These are phyloP conservation scores for Tripterygium wilfordii DNA, from an alignment of 177 flowering plant species.

Conservation along the genomic window DNA sequence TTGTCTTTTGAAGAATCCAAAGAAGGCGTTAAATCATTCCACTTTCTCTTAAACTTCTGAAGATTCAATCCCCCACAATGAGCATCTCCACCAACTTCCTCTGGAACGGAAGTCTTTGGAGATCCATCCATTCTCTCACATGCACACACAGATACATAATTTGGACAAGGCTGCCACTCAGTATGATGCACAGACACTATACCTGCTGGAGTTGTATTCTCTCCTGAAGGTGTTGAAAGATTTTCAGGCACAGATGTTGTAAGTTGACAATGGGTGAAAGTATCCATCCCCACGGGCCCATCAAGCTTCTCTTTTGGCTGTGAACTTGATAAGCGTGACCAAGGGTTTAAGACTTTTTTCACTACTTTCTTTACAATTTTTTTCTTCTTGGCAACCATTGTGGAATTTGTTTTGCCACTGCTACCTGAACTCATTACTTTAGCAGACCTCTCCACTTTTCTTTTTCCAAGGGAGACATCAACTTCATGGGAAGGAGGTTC, in stretches of 20 bases:
- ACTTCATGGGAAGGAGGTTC: neutral
- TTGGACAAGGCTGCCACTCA: conserved; percentile 11
- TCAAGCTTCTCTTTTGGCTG: conserved; percentile 8
- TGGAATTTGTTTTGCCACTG: conserved; percentile 5
- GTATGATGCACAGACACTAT: neutral
- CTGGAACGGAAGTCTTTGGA: neutral
- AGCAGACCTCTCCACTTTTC: conserved; percentile 4
- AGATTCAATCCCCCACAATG: neutral
- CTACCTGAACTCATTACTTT: conserved; percentile 2
- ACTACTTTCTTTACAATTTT: conserved; percentile 20
- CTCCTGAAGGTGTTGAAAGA: conserved; percentile 3
- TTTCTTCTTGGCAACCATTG: conserved; percentile 21
- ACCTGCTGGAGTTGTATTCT: neutral
- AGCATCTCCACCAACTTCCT: neutral
- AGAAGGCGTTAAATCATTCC: conserved; percentile 1
- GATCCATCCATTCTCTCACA: conserved; percentile 6
- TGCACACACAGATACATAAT: conserved; percentile 8
- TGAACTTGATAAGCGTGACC: neutral
- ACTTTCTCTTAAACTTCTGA: conserved; percentile 1
- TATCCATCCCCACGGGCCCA: conserved; percentile 7
- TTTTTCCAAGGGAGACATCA: conserved; percentile 1
- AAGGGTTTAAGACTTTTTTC: conserved; percentile 12
- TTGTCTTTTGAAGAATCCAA: conserved; percentile 3
- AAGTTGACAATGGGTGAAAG: conserved; percentile 3
- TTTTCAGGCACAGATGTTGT: conserved; percentile 5